Evolutionary conservation across 495 filamentous ascomycete species (phyloP), one percentile per base, ranked within the genome.

Genomic region (Hyphodiscus hymeniophilus): DNA sequence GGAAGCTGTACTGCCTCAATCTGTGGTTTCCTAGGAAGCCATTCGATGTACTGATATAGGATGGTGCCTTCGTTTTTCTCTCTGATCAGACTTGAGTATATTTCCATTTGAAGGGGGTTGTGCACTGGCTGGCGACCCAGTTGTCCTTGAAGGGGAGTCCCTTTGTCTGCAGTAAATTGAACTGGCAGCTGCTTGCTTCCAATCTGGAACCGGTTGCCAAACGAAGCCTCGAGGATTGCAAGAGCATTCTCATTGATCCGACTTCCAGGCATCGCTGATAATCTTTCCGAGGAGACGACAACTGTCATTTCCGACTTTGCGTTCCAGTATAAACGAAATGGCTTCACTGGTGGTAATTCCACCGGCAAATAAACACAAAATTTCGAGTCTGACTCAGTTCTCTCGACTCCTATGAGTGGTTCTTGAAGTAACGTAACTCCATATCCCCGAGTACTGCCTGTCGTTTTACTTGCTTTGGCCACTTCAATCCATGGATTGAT

Each of bases 401-500:
- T n/a, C n/a, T n/a, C n/a, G n/a, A n/a, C n/a, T n/a, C n/a, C n/a
- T n/a, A n/a, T n/a, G n/a, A n/a, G n/a, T n/a, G n/a, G n/a, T n/a
- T n/a, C n/a, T n/a, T n/a, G n/a, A n/a, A n/a, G 41, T 3, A 53
- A 4, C 3, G 16, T 43, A 7, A 55, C 43, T 20, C 10, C 53
- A n/a, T 32, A 41, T 36, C 38, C 23, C 5, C 12, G 5, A 10
- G 42, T 3, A 22, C 30, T 30, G 7, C 23, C 38, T n/a, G 17
- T 18, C 1, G 17, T 17, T 6, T 54, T 51, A 80, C 81, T 86
- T 11, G 62, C 67, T 24, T 64, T 59, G 2, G 85, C 81, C 36
- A 87, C 59, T 10, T 66, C 57, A n/a, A 63, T 52, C 82, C 82
- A 94, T 0, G 86, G 84, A 54, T 85, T 76, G 44, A 80, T 67